Base-by-base conservation (phyloP, 805 yeast species). In the Saccharomycopsis fibuligera region DNA sequence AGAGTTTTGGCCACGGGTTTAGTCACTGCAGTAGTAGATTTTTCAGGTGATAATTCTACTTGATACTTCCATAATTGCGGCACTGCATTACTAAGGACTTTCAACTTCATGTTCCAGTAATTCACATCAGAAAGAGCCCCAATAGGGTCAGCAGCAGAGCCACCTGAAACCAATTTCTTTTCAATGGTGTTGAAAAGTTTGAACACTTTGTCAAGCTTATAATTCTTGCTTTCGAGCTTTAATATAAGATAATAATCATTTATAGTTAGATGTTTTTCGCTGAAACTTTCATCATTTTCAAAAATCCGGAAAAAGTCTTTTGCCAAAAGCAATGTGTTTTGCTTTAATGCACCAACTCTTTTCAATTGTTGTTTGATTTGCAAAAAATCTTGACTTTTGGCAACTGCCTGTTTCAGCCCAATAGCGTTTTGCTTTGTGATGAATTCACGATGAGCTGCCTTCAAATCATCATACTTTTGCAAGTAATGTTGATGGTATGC, bases 61-160 rank as follows among this genome's bases (percentile, higher is more conserved):
- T 35, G 23, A 35, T 29, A 50, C 24, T 37, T 33, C 54, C 54
- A 51, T 10, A 48, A 41, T 23, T 35, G 17, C 4, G 54, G 54
- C 19, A 22, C 41, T 3, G 49, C 45, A 41, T 44, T 36, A 17
- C 30, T 27, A 6, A 51, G 16, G 9, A 45, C 44, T 42, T 35
- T 44, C 21, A 51, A 29, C 37, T 48, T 39, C 38, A 44, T 35
- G 31, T 51, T 51, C 54, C 54, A 51, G 38, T 41, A 51, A 19
- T 21, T 31, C n/a, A 37, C 27, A 36, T 41, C 36, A 35, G 9
- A 22, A 12, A 42, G 10, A 12, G 21, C 16, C 9, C 37, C 37
- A n/a, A n/a, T n/a, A n/a, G n/a, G n/a, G n/a, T n/a, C n/a, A n/a
- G n/a, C n/a, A n/a, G n/a, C n/a, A n/a, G n/a, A n/a, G n/a, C n/a